Percentiles rank a stretch among this genome's conserved stretches.
Evolutionary conservation across 2,329 filamentous ascomycete genomes (phyloP).

Genomic region (Teratosphaeria gauchensis): DNA sequence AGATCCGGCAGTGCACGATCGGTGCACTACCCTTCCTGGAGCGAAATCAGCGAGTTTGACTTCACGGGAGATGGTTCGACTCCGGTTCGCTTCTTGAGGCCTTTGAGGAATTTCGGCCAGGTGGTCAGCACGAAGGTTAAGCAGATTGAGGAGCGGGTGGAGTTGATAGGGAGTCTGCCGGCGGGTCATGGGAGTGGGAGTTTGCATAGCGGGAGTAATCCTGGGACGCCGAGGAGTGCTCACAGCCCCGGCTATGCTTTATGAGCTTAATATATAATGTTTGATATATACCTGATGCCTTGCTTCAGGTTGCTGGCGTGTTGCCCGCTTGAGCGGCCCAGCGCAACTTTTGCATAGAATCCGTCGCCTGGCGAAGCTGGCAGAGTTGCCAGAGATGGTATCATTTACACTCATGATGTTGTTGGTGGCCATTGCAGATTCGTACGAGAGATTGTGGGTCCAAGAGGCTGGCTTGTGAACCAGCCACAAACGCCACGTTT

Average conservation of each 20-base stretch:
- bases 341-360: no score
- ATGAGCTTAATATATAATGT: neutral
- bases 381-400: no score
- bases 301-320: neutral
- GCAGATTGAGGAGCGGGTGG: neutral
- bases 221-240: neutral
- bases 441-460: no score
- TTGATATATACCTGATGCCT: neutral
- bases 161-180: neutral
- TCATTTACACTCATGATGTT: no score
- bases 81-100: neutral
- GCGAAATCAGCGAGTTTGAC: slow-evolving; percentile 7
- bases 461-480: neutral
- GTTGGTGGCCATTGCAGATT: no score
- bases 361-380: no score
- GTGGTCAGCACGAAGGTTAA: neutral
- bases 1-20: neutral
- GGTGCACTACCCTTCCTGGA: slow-evolving; percentile 10
- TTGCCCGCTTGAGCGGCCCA: no score
- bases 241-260: neutral
- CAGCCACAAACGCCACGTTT: neutral
- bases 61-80: slow-evolving; percentile 3
- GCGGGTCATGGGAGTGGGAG: neutral
- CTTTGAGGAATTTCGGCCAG: neutral
- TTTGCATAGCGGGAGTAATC: neutral